Conservation (phyloP, 2,329 filamentous ascomycete species). For the Sclerotinia borealis region DNA sequence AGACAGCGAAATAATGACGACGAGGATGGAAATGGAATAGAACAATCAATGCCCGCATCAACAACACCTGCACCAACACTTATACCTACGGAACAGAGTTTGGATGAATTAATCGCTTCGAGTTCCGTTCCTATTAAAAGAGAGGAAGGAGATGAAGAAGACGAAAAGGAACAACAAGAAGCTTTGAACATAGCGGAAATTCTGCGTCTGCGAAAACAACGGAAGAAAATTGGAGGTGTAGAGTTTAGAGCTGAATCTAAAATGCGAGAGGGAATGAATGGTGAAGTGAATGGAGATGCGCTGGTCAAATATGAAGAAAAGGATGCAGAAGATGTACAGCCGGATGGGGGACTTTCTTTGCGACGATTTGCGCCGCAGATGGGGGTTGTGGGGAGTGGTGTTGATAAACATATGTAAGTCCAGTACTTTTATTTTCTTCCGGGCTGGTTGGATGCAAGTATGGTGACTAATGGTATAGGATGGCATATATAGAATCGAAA, state of each 20-base stretch:
- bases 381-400: constrained; percentile 58
- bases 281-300: constrained; percentile 8
- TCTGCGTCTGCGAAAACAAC: constrained; percentile 46
- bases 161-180: constrained; percentile 31
- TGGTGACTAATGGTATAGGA: constrained; percentile 67
- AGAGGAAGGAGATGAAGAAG: constrained; percentile 27
- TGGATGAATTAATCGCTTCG: constrained; percentile 29
- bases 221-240: constrained; percentile 47
- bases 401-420: constrained; percentile 76
- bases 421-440: neutral
- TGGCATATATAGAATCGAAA: constrained; percentile 77
- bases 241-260: constrained; percentile 40
- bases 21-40: constrained; percentile 20
- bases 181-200: constrained; percentile 42
- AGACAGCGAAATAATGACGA: constrained; percentile 42
- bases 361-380: constrained; percentile 67
- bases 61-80: constrained; percentile 12
- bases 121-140: constrained; percentile 11
- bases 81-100: constrained; percentile 18
- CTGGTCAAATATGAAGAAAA: constrained; percentile 17
- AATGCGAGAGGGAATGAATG: constrained; percentile 22
- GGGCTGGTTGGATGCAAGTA: neutral
- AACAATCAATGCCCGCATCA: constrained; percentile 7
- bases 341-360: constrained; percentile 16
- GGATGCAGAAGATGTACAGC: constrained; percentile 6